Evolutionary conservation across 2,329 filamentous ascomycete species (phyloP).

Genomic region (Colletotrichum sp.): DNA sequence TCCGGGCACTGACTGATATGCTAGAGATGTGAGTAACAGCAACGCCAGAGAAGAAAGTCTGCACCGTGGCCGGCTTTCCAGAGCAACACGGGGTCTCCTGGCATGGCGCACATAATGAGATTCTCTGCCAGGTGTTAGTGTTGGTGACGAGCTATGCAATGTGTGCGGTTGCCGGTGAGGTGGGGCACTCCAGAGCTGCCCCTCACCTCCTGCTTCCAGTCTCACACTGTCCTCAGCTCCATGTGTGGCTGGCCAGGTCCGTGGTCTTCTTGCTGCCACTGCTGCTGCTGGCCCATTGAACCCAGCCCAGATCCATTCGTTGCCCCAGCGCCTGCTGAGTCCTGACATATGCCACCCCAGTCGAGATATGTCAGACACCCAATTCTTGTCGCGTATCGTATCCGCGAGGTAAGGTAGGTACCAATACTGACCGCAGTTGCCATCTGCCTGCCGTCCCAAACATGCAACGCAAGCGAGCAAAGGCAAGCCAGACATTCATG

Average conservation of each 20-base stretch:
- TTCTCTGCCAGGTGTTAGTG: neutral
- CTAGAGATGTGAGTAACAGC: neutral
- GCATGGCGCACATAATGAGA: neutral
- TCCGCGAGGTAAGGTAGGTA: neutral
- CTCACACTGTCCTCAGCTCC: neutral
- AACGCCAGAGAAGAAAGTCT: neutral
- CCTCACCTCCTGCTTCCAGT: constrained; percentile 11
- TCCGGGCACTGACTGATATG: neutral
- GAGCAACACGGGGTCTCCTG: neutral
- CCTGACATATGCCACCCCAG: neutral
- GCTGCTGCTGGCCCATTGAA: neutral
- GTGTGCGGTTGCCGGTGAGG: constrained; percentile 15
- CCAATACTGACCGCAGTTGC: neutral
- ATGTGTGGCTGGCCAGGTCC: neutral
- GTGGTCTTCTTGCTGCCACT: neutral
- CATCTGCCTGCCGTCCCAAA: neutral
- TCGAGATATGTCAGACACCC: constrained; percentile 12
- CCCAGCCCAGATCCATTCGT: constrained; percentile 8
- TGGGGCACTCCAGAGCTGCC: constrained; percentile 14
- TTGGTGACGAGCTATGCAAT: neutral
- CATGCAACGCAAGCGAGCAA: neutral
- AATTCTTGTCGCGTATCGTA: neutral
- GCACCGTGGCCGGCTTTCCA: neutral
- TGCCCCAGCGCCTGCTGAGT: constrained; percentile 17
- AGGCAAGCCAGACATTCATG: neutral